Base-by-base conservation (phyloP, 768 basidiomycete species). In the Myochromella boudieri region DNA sequence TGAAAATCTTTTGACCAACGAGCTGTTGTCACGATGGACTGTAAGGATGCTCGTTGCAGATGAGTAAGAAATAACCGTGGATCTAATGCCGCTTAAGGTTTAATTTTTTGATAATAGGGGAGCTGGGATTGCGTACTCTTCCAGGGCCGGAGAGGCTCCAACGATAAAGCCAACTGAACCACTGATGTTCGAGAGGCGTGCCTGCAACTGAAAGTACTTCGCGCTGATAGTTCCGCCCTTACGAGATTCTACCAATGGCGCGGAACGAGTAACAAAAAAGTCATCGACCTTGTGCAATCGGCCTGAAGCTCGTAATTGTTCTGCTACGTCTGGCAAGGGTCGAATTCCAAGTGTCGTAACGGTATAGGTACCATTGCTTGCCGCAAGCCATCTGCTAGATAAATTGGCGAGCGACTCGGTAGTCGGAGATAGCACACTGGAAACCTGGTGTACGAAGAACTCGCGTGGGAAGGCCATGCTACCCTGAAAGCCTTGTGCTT, bases 401-500 rank as follows among this genome's bases (percentile, higher is more conserved):
- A 28, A 29, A n/a, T 26, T 28, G 11, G 1, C 15, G 9, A 28
- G 40, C 18, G 31, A 15, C 27, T 28, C 40, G 15, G 7, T 6
- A 12, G 6, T 18, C 9, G 27, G 40, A 2, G 40, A 28, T 17
- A 26, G 15, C 10, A 42, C 27, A 10, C 31, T 42, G 40, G 17
- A 28, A 18, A n/a, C n/a, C 18, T 28, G 28, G 17, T 42, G 40
- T 18, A 42, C 40, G 27, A 42, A 42, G 5, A 42, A 12, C 12
- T 42, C 26, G 4, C 40, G 40, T 4, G 40, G 40, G 6, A 42
- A 4, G 12, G 27, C 40, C 40, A 42, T 42, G 14, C 40, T 42
- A 28, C 40, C 40, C 14, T 42, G 40, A 26, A 42, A 42, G 40
- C 40, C 40, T 20, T 42, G 27, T 10, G 40, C 40, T 24, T 42